Evolutionary conservation across 371 early-diverging fungal species (phyloP).

Genomic region (Entomophthora muscae): DNA sequence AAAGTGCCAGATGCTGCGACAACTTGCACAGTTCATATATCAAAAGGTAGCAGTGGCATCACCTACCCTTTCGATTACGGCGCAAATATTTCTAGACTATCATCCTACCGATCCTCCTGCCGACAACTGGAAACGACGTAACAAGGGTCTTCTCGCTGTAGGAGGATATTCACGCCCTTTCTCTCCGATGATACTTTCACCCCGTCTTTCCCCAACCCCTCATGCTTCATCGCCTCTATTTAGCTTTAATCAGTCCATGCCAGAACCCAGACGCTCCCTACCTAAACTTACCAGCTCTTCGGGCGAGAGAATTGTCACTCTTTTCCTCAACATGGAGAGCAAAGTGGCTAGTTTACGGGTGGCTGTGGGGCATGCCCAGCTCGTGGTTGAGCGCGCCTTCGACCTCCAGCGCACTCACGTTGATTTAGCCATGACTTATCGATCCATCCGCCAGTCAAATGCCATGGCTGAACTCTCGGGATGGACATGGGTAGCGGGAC

Average conservation of each 20-base stretch:
- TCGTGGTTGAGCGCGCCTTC: neutral
- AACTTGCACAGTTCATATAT: neutral
- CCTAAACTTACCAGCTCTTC: neutral
- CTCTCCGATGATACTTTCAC: neutral
- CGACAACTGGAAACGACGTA: neutral
- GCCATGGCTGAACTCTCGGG: neutral
- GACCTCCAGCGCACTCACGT: neutral
- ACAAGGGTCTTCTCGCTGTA: neutral
- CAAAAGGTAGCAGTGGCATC: neutral
- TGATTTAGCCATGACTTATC: neutral
- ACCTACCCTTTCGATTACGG: neutral
- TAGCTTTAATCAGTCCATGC: neutral
- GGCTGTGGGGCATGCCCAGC: neutral
- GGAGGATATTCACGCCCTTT: too few relatives aligned
- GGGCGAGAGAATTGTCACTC: neutral
- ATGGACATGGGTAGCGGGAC: neutral
- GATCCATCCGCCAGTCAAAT: neutral
- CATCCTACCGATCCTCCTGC: neutral
- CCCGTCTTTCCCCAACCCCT: too few relatives aligned
- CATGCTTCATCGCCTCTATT: neutral
- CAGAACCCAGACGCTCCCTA: neutral
- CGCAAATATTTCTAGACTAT: neutral
- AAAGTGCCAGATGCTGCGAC: neutral
- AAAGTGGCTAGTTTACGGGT: neutral
- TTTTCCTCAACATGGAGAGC: neutral